Evolutionary conservation across 1,284 basidiomycete species (phyloP).

Genomic region (Agroathelia rolfsii): DNA sequence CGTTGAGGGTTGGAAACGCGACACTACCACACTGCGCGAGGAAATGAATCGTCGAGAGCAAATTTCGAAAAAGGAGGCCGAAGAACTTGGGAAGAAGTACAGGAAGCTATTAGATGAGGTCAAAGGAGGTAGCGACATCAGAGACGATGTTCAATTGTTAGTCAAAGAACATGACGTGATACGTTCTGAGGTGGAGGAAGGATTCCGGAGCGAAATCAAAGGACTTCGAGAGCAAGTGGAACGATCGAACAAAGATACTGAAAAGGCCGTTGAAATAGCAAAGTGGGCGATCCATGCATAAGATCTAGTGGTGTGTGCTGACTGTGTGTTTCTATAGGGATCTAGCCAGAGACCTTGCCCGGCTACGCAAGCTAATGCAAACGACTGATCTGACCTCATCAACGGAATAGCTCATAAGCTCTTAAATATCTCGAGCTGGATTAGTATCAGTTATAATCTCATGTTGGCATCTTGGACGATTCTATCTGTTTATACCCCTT

Average conservation of each 20-base stretch:
- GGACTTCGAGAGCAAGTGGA: slow-evolving; percentile 39
- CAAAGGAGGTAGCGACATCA: slow-evolving; percentile 34
- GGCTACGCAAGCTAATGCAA: slow-evolving; percentile 63
- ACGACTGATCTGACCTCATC: slow-evolving; percentile 23
- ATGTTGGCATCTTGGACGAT: no score
- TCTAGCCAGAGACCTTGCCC: slow-evolving; percentile 49
- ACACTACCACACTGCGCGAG: slow-evolving; percentile 52
- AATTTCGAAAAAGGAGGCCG: slow-evolving; percentile 50
- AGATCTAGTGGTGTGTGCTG: neutral
- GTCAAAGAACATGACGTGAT: slow-evolving; percentile 29
- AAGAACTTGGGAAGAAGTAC: slow-evolving; percentile 58
- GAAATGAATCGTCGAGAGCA: slow-evolving; percentile 68
- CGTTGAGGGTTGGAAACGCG: slow-evolving; percentile 57
- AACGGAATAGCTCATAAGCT: no score
- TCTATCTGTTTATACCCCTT: no score
- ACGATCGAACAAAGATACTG: slow-evolving; percentile 41
- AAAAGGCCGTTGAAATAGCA: slow-evolving; percentile 48
- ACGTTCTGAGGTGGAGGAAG: slow-evolving; percentile 39
- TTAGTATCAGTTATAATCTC: no score
- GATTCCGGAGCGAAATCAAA: slow-evolving; percentile 37
- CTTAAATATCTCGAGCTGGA: no score
- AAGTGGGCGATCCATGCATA: slow-evolving; percentile 33
- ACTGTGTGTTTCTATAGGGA: slow-evolving; percentile 26
- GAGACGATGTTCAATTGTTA: slow-evolving; percentile 25
- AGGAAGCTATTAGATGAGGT: slow-evolving; percentile 48